phyloP scores from a whole-genome alignment of 352 stramenopile species.

The Pythium rishiriense region DNA sequence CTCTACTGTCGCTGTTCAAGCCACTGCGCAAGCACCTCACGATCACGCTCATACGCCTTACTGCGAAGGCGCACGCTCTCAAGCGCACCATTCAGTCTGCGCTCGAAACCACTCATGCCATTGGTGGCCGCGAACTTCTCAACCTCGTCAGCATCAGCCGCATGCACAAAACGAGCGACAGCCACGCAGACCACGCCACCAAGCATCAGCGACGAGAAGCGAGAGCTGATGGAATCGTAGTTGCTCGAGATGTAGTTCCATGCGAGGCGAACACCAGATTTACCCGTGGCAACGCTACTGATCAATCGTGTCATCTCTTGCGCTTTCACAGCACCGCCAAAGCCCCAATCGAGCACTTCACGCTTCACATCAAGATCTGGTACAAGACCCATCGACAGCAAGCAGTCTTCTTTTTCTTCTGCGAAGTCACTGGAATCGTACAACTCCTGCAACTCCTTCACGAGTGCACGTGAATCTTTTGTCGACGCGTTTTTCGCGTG shows the following conservation, averaged over 20 bases:
- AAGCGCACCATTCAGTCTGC: conserved; percentile 52
- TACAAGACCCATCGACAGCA: conserved; percentile 56
- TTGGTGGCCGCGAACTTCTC: conserved; percentile 59
- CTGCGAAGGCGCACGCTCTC: conserved; percentile 65
- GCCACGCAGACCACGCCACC: conserved; percentile 42
- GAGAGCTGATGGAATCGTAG: conserved; percentile 55
- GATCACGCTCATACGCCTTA: conserved; percentile 45
- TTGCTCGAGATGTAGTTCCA: conserved; percentile 74
- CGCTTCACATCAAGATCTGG: conserved; percentile 41
- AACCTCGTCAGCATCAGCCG: conserved; percentile 49
- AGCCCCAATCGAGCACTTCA: conserved; percentile 73
- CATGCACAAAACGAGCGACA: conserved; percentile 49
- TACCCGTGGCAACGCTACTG: conserved; percentile 50
- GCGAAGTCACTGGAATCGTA: conserved; percentile 65
- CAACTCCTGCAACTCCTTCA: conserved; percentile 59
- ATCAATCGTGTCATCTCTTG: conserved; percentile 69
- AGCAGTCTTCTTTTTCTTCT: conserved; percentile 65
- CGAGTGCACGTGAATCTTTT: conserved; percentile 21
- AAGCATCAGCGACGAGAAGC: conserved; percentile 59
- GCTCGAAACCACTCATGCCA: conserved; percentile 55
- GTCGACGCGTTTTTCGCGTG: conserved; percentile 26
- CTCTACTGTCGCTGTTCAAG: conserved; percentile 26
- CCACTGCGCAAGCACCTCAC: conserved; percentile 58
- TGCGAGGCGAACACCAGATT: conserved; percentile 43
- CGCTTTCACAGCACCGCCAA: conserved; percentile 51